phyloP scores from a whole-genome alignment of 495 filamentous ascomycete species.

The Cercophora newfieldiana region DNA sequence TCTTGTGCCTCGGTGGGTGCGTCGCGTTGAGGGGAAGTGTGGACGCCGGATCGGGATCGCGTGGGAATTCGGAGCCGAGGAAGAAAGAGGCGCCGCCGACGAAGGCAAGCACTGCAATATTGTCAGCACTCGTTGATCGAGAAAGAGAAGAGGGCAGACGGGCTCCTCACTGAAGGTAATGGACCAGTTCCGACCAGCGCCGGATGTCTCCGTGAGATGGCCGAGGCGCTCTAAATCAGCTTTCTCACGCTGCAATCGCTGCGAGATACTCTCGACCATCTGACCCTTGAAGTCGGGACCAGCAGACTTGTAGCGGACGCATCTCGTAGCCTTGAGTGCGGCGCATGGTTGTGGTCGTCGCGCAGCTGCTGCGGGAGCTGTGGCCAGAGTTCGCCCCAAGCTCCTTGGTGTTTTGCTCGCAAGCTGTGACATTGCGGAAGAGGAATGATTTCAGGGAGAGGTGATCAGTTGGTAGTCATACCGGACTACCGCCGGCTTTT shows the following conservation, averaged over 20 bases:
- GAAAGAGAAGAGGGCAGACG: constrained; percentile 1
- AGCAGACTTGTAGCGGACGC: constrained; percentile 22
- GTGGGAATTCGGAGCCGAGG: constrained; percentile 62
- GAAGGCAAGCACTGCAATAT: constrained; percentile 53
- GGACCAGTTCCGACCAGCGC: constrained; percentile 57
- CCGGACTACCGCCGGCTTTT: background rate
- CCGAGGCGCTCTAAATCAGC: constrained; percentile 68
- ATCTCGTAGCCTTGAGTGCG: constrained; percentile 6
- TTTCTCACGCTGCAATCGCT: constrained; percentile 72
- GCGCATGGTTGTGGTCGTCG: constrained; percentile 7
- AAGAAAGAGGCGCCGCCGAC: constrained; percentile 67
- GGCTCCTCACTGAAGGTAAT: constrained; percentile 60
- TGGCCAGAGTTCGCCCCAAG: constrained; percentile 19
- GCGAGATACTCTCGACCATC: constrained; percentile 78
- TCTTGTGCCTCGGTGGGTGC: constrained; percentile 66
- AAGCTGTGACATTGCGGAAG: constrained; percentile 34
- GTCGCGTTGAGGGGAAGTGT: constrained; percentile 68
- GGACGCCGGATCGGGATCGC: constrained; percentile 63
- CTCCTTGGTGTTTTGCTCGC: constrained; percentile 32
- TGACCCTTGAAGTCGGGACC: constrained; percentile 70
- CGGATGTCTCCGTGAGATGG: constrained; percentile 53
- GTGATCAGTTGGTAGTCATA: background rate
- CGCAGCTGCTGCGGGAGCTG: constrained; percentile 9
- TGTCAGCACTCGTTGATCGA: background rate
- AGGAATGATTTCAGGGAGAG: background rate